phyloP scores from a whole-genome alignment of 2,329 filamentous ascomycete genomes.

The Penicillium sp. region DNA sequence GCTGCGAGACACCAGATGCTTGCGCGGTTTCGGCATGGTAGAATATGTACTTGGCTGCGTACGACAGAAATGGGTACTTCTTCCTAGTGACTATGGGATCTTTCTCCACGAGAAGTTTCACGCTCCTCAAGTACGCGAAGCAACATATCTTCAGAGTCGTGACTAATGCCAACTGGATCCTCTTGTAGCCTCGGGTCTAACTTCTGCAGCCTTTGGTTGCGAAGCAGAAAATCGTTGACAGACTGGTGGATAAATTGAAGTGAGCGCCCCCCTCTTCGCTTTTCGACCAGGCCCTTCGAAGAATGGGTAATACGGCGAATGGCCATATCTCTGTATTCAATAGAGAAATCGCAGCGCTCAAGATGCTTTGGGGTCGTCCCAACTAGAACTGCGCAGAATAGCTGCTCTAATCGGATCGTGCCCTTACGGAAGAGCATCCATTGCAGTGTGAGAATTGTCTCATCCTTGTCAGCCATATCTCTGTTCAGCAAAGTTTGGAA shows the following conservation, averaged over 20 bases:
- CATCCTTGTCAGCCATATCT: background rate
- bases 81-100: background rate
- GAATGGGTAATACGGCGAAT: background rate
- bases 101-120: background rate
- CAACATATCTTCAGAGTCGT: constrained; percentile 1
- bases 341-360: background rate
- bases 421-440: constrained; percentile 1
- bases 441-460: constrained; percentile 4
- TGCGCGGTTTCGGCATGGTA: constrained; percentile 5
- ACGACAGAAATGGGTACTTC: constrained; percentile 3
- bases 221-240: constrained; percentile 4
- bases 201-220: background rate
- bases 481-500: constrained; percentile 8
- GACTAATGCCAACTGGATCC: background rate
- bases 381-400: constrained; percentile 18
- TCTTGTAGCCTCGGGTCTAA: background rate
- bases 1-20: constrained; percentile 4
- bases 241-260: constrained; percentile 3
- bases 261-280: background rate
- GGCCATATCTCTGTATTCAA: background rate
- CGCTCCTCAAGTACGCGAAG: background rate
- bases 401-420: background rate
- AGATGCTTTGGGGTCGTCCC: background rate
- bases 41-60: constrained; percentile 2
- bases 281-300: constrained; percentile 1